These are phyloP conservation scores for Staphylotrichum longicolle DNA, from an alignment of 495 filamentous ascomycete genomes.

Conservation along the genomic window DNA sequence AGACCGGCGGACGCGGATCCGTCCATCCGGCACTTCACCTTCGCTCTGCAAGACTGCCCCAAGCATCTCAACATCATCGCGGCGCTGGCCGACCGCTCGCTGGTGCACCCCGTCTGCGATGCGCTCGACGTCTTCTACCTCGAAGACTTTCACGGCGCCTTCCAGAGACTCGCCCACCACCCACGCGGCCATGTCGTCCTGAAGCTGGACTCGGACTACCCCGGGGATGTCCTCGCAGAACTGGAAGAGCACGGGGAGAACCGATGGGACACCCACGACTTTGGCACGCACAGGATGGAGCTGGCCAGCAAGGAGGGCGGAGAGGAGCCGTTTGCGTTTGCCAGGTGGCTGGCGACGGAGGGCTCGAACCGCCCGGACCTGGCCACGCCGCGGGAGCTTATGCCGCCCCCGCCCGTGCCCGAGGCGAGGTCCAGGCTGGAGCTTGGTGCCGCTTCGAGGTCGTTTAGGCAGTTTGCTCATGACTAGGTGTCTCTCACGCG, in stretches of 20 bases:
- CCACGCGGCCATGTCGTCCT: slow-evolving; percentile 46
- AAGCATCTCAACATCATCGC: slow-evolving; percentile 45
- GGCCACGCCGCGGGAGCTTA: background rate
- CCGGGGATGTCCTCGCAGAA: background rate
- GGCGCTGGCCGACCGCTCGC: slow-evolving; percentile 43
- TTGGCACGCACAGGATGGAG: background rate
- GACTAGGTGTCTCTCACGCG: too few species aligned
- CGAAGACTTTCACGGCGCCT: slow-evolving; percentile 45
- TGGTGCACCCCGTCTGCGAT: slow-evolving; percentile 43
- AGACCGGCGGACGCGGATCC: slow-evolving; percentile 27
- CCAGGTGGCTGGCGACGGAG: background rate
- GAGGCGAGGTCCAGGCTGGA: background rate
- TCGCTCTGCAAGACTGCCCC: slow-evolving; percentile 46
- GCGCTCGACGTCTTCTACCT: slow-evolving; percentile 43
- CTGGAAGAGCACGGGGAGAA: background rate
- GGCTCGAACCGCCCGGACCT: slow-evolving; percentile 12
- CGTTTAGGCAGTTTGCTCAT: too few species aligned
- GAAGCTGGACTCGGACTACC: background rate
- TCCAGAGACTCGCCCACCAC: slow-evolving; percentile 44
- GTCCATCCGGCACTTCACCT: slow-evolving; percentile 36
- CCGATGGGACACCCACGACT: background rate
- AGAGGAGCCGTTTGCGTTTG: background rate
- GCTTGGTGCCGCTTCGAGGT: too few species aligned
- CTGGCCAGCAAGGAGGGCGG: background rate
- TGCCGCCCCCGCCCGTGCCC: background rate